Percentiles rank a stretch among this genome's conserved stretches.
Conservation (phyloP, 2,329 filamentous ascomycete species). For the Trichoderma koningiopsis region DNA sequence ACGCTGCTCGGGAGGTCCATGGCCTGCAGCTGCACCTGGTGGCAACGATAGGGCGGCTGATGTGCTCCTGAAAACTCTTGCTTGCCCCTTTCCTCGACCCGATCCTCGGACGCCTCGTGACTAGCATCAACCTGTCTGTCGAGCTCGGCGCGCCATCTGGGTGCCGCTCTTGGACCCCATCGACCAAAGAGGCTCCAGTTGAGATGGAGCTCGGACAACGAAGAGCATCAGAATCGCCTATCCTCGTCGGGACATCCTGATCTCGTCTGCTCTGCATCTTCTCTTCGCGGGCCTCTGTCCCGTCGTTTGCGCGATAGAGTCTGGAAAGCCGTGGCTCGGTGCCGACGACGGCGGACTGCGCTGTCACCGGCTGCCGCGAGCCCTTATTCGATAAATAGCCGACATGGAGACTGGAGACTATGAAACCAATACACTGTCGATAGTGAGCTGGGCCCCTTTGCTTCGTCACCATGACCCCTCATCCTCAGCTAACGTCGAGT, state of each 20-base stretch:
- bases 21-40: conserved; percentile 18
- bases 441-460: conserved; percentile 48
- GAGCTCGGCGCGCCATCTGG: conserved; percentile 25
- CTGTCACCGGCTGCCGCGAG: conserved; percentile 33
- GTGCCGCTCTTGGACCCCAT: conserved; percentile 21
- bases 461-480: conserved; percentile 26
- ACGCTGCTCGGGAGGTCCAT: conserved; percentile 4
- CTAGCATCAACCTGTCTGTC: not conserved
- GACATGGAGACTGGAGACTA: conserved; percentile 66
- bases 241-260: conserved; percentile 4
- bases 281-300: not conserved
- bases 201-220: conserved; percentile 28
- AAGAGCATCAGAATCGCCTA: conserved; percentile 16
- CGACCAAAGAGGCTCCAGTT: conserved; percentile 17
- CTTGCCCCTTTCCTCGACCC: not conserved
- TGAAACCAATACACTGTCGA: conserved; percentile 62
- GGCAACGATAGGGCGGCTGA: conserved; percentile 6
- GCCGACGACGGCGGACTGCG: conserved; percentile 29
- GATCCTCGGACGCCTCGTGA: conserved; percentile 17
- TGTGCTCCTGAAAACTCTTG: conserved; percentile 3
- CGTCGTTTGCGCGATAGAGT: conserved; percentile 24
- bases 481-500: conserved; percentile 27
- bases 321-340: conserved; percentile 27
- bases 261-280: not conserved
- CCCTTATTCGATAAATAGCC: conserved; percentile 40